phyloP scores from a whole-genome alignment of 2,329 filamentous ascomycete genomes.

The Plenodomus biglobosus region DNA sequence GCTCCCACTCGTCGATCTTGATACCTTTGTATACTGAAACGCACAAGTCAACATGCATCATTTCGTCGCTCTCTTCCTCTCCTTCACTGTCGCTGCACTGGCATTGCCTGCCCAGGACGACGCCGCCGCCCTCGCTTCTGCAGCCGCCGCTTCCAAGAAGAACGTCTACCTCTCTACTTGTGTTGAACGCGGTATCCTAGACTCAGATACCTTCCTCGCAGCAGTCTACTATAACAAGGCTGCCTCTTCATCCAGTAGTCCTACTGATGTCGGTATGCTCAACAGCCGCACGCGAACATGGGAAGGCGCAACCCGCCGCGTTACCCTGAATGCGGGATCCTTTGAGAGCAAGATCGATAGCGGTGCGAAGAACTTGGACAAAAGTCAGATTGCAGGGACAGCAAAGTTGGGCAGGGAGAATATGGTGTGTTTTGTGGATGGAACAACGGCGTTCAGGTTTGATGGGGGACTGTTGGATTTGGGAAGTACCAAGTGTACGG shows the following conservation, averaged over 20 bases:
- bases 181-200: neutral
- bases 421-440: slow-evolving; percentile 21
- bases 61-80: neutral
- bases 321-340: neutral
- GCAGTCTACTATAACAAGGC: neutral
- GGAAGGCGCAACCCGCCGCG: slow-evolving; percentile 2
- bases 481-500: slow-evolving; percentile 7
- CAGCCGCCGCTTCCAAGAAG: neutral
- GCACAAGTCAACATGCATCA: neutral
- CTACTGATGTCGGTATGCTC: neutral
- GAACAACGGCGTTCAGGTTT: slow-evolving; percentile 11
- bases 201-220: neutral
- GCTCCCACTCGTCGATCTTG: too few relatives aligned
- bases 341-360: slow-evolving; percentile 13
- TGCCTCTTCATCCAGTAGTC: neutral
- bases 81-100: neutral
- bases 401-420: slow-evolving; percentile 16
- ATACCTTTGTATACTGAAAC: neutral
- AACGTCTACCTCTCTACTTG: neutral
- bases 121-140: neutral
- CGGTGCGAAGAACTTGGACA: slow-evolving; percentile 7
- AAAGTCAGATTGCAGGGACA: slow-evolving; percentile 15
- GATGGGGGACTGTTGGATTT: slow-evolving; percentile 5
- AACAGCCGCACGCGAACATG: neutral
- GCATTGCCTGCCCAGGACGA: neutral